phyloP scores from a whole-genome alignment of 371 early-diverging fungal species.

The Rhizopus microsporus region DNA sequence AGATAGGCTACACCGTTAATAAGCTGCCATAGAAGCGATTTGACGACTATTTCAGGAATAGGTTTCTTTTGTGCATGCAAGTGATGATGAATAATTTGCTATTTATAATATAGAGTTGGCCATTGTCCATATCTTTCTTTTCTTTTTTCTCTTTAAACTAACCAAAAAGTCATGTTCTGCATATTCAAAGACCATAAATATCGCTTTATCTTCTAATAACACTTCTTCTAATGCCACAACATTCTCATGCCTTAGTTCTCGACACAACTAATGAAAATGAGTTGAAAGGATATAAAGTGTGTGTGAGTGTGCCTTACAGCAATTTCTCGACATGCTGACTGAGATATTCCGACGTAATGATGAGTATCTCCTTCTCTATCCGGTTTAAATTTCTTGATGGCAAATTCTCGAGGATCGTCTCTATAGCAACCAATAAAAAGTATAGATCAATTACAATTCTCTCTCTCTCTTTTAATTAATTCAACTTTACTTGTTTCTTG shows the following conservation, averaged over 20 bases:
- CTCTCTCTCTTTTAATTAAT: background rate
- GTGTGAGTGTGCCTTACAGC: conserved; percentile 49
- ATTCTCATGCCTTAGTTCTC: conserved; percentile 88
- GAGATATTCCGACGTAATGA: conserved; percentile 85
- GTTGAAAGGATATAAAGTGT: background rate
- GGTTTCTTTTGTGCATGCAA: conserved; percentile 72
- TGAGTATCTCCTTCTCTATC: conserved; percentile 89
- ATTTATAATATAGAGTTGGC: conserved; percentile 1
- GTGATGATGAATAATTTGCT: conserved; percentile 90
- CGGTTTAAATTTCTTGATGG: conserved; percentile 95
- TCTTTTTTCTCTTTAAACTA: conserved; percentile 13
- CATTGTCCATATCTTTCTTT: background rate
- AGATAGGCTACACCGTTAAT: conserved; percentile 90
- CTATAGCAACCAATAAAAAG: conserved; percentile 24
- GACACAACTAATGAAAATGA: conserved; percentile 63
- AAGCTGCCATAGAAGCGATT: conserved; percentile 90
- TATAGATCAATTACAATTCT: background rate
- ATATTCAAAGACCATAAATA: conserved; percentile 94
- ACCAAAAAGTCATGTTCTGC: conserved; percentile 93
- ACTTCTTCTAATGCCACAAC: conserved; percentile 85
- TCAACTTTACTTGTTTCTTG: conserved; percentile 56
- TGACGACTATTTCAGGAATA: conserved; percentile 80
- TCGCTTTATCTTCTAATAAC: conserved; percentile 85
- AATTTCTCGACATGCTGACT: conserved; percentile 94
- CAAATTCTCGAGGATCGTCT: conserved; percentile 66